Evolutionary conservation across 148 eudicot species (phyloP), one percentile per base, ranked within the genome.

Genomic region (Hydrangea macrophylla): DNA sequence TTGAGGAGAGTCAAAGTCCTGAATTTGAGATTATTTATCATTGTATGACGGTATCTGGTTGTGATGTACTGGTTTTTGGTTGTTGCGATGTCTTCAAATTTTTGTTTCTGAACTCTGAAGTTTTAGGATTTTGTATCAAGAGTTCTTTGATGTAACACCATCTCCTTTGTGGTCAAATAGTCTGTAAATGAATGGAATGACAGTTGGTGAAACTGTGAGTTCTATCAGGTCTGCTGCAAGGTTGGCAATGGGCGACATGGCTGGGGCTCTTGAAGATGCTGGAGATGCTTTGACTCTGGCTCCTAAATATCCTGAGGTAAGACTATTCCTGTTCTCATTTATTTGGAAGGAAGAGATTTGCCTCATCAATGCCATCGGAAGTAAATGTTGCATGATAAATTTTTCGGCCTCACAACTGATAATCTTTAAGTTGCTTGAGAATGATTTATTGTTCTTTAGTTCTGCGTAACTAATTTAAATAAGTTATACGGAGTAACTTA

Each of bases 261-360:
- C 36, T 65, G 90, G 76, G 76, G 96, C 98, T 71, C 87, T 90
- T 77, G 92, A 79, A 74, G 98, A 92, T 83, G 92, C 81, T 59
- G 75, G 77, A 65, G 83, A 84, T 65, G 87, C 92, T 76, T 70
- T 82, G 73, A 40, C 48, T 55, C 58, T 78, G 57, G 86, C 88
- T 55, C 92, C 92, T 55, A 68, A 72, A 18, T 86, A 83, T 73
- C 75, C 82, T 33, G 85, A 88, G 88, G 98, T 86, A 70, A 76
- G 80, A 3, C 4, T 4, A 64, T 51, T 54, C n/a, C 42, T 50
- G 18, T 23, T 55, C 64, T 22, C 63, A 62, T 24, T 35, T 37
- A 36, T 6, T 17, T 75, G 39, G 39, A 35, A 30, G 62, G 25
- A 10, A 10, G 7, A 60, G 1, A 36, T 9, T 68, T 58, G 48